These are phyloP conservation scores for Saccharomycopsis fermentans DNA, from an alignment of 805 yeast species.

Conservation along the genomic window DNA sequence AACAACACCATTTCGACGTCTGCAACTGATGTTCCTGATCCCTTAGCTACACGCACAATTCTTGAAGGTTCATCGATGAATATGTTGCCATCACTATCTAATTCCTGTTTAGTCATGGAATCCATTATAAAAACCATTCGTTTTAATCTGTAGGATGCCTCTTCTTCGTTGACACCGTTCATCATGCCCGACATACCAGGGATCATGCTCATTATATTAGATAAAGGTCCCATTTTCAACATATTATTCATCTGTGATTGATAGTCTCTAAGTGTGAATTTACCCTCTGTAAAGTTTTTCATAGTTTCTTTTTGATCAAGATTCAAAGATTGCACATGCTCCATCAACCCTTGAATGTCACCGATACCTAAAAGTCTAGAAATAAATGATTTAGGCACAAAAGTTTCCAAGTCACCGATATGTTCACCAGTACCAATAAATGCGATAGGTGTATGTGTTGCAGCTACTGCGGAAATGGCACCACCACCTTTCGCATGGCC, in stretches of 20 bases:
- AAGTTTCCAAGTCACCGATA: conserved; percentile 82
- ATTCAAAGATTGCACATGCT: conserved; percentile 81
- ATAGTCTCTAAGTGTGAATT: conserved; percentile 82
- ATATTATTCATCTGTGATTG: conserved; percentile 93
- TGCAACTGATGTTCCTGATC: conserved; percentile 84
- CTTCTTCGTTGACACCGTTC: conserved; percentile 85
- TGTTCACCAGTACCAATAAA: conserved; percentile 99
- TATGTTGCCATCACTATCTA: conserved; percentile 79
- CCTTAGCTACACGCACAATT: conserved; percentile 83
- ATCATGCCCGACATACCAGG: conserved; percentile 87
- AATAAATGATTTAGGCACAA: conserved; percentile 80
- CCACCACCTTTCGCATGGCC: conserved; percentile 99
- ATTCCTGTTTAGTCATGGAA: conserved; percentile 88
- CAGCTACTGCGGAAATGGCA: conserved; percentile 97
- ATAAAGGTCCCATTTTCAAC: conserved; percentile 92
- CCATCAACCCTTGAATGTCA: conserved; percentile 87
- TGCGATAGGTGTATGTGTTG: conserved; percentile 88
- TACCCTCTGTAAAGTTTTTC: conserved; percentile 90
- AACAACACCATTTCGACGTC: conserved; percentile 87
- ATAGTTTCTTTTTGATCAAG: conserved; percentile 83
- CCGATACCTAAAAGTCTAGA: conserved; percentile 94
- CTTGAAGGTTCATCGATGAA: conserved; percentile 77
- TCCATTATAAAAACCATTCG: conserved; percentile 88
- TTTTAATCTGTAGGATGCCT: conserved; percentile 73
- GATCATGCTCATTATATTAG: conserved; percentile 90